phyloP scores from a whole-genome alignment of 2,329 filamentous ascomycete species.

The Penicillium psychrosexuale region DNA sequence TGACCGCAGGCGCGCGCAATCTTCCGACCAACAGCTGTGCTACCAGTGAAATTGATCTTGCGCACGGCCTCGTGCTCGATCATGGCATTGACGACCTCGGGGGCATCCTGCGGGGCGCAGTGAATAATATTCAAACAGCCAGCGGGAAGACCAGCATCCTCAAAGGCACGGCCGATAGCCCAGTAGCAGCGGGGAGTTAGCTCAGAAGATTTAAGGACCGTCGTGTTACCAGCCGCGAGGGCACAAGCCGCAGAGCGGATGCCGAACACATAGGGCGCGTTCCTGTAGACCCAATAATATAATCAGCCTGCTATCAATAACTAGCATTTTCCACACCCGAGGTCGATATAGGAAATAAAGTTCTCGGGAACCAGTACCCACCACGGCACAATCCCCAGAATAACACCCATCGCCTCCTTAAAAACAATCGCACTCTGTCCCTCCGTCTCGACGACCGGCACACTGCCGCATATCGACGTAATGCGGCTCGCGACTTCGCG shows the following conservation, averaged over 20 bases:
- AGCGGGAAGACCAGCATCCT: conserved; percentile 68
- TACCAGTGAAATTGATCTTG: conserved; percentile 74
- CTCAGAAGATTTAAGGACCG: conserved; percentile 69
- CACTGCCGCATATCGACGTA: conserved; percentile 46
- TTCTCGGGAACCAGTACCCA: conserved; percentile 46
- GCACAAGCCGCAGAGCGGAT: conserved; percentile 56
- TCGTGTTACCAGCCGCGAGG: conserved; percentile 68
- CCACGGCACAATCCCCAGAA: conserved; percentile 77
- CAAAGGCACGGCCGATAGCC: conserved; percentile 59
- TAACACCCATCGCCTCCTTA: conserved; percentile 73
- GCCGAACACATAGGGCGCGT: conserved; percentile 53
- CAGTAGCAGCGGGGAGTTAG: conserved; percentile 60
- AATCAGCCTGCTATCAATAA: not conserved
- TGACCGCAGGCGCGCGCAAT: conserved; percentile 66
- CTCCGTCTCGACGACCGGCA: conserved; percentile 50
- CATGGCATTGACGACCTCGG: conserved; percentile 63
- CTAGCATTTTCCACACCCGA: not conserved
- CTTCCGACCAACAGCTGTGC: conserved; percentile 65
- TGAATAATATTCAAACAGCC: conserved; percentile 74
- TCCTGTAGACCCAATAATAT: conserved; percentile 35
- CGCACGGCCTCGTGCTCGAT: conserved; percentile 64
- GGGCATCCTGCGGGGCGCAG: conserved; percentile 58
- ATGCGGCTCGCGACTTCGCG: conserved; percentile 51
- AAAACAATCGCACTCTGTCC: conserved; percentile 62
- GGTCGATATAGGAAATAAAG: not conserved